These are phyloP conservation scores for Hebeloma cylindrosporum DNA, from an alignment of 768 basidiomycete genomes.

Conservation along the genomic window DNA sequence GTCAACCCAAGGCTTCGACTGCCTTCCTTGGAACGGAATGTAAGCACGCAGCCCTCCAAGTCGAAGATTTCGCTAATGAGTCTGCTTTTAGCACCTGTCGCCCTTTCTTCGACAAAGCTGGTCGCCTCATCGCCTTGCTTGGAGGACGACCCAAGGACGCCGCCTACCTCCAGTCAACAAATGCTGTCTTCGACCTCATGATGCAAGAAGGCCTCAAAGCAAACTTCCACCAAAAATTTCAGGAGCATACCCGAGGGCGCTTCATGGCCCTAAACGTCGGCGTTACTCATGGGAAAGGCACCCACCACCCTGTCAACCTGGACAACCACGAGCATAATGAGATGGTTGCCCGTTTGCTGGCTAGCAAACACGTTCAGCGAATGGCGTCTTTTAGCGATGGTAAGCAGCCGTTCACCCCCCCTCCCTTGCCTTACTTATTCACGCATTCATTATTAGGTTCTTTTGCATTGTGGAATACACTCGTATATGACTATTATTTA, in stretches of 20 bases:
- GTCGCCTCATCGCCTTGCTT: too few species aligned
- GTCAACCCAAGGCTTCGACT: too few species aligned
- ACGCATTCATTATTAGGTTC: neutral
- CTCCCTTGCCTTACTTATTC: neutral
- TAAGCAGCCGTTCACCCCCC: neutral
- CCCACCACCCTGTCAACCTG: neutral
- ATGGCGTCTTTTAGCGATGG: conserved; percentile 8
- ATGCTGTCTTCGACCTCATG: neutral
- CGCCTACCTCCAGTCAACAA: neutral
- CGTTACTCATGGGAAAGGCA: conserved; percentile 4
- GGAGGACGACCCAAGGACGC: conserved; percentile 1
- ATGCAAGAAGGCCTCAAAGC: neutral
- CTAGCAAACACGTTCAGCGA: neutral
- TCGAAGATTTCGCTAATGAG: too few species aligned
- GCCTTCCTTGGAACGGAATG: too few species aligned
- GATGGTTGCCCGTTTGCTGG: neutral
- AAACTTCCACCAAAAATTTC: neutral
- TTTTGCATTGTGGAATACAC: conserved; percentile 1
- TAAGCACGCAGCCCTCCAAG: too few species aligned
- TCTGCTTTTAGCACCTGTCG: too few species aligned
- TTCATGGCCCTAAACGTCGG: conserved; percentile 11
- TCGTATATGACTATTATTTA: conserved; percentile 1
- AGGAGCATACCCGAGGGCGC: conserved; percentile 3
- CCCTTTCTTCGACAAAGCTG: too few species aligned
- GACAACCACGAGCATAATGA: neutral